These are phyloP conservation scores for Penicillium riverlandense DNA, from an alignment of 495 filamentous ascomycete species.

Conservation along the genomic window DNA sequence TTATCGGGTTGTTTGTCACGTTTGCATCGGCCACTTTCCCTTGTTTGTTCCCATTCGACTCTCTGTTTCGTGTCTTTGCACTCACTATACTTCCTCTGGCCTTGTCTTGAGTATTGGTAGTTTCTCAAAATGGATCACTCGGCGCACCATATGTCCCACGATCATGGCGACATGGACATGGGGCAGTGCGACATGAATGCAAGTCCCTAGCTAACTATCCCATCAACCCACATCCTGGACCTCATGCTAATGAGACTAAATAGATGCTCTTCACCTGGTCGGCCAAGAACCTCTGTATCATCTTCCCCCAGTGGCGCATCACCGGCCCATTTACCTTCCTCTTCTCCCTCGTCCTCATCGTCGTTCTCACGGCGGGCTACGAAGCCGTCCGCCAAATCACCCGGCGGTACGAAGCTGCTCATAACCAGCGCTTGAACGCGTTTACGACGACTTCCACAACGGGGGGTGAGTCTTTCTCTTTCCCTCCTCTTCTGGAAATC, in stretches of 20 bases:
- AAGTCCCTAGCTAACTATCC: slow-evolving; percentile 11
- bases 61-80: slow-evolving; percentile 1
- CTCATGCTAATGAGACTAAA: no score
- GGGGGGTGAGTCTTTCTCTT: slow-evolving; percentile 46
- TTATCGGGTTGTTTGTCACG: slow-evolving; percentile 33
- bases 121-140: slow-evolving; percentile 29
- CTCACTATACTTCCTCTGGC: not conserved
- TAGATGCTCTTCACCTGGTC: slow-evolving; percentile 98
- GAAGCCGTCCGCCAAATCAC: slow-evolving; percentile 74
- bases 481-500: not conserved
- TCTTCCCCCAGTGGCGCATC: slow-evolving; percentile 89
- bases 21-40: slow-evolving; percentile 27
- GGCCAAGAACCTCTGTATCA: slow-evolving; percentile 84
- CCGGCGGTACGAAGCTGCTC: slow-evolving; percentile 65
- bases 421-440: slow-evolving; percentile 38
- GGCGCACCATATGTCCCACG: slow-evolving; percentile 35
- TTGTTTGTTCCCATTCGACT: not conserved
- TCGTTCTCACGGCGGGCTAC: slow-evolving; percentile 80
- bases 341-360: slow-evolving; percentile 73
- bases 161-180: slow-evolving; percentile 47
- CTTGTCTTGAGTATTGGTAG: not conserved
- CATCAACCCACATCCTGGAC: no score
- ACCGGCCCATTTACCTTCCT: slow-evolving; percentile 62
- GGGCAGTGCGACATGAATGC: slow-evolving; percentile 81
- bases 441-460: slow-evolving; percentile 31